A percentile compares a stretch with the other conserved stretches of the same genome.
Conservation (phyloP, 768 basidiomycete species). For the Pilatotrama ljubarskyi region DNA sequence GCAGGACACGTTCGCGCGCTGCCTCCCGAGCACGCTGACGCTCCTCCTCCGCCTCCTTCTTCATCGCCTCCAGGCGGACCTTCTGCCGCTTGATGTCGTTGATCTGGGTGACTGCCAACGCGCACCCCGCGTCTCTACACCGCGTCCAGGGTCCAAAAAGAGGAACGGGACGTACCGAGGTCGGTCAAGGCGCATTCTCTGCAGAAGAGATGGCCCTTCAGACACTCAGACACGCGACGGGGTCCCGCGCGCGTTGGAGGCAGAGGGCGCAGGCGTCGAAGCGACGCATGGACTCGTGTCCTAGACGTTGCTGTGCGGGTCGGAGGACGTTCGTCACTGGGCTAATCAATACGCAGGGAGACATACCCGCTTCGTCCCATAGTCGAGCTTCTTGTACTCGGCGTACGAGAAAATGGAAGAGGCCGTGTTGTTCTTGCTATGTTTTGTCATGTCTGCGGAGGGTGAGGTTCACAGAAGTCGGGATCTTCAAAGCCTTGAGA, state of each 20-base stretch:
- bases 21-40: slow-evolving; percentile 62
- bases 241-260: slow-evolving; percentile 78
- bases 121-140: neutral
- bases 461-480: neutral
- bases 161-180: slow-evolving; percentile 55
- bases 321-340: neutral
- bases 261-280: slow-evolving; percentile 93
- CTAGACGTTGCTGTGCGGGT: slow-evolving; percentile 65
- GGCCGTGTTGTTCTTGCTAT: slow-evolving; percentile 88
- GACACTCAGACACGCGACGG: slow-evolving; percentile 77
- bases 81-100: slow-evolving; percentile 93
- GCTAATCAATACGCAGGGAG: neutral
- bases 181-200: slow-evolving; percentile 92
- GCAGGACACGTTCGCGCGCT: slow-evolving; percentile 85
- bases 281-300: slow-evolving; percentile 89
- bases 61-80: slow-evolving; percentile 68
- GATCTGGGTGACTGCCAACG: slow-evolving; percentile 73
- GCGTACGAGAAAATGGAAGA: slow-evolving; percentile 90
- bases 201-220: slow-evolving; percentile 91
- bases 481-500: too few species aligned
- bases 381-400: slow-evolving; percentile 82
- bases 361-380: slow-evolving; percentile 77
- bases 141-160: neutral
- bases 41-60: slow-evolving; percentile 80
- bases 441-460: slow-evolving; percentile 66